Evolutionary conservation across 108 stramenopile genomes (phyloP).

Genomic region (Cyclotella cryptica): DNA sequence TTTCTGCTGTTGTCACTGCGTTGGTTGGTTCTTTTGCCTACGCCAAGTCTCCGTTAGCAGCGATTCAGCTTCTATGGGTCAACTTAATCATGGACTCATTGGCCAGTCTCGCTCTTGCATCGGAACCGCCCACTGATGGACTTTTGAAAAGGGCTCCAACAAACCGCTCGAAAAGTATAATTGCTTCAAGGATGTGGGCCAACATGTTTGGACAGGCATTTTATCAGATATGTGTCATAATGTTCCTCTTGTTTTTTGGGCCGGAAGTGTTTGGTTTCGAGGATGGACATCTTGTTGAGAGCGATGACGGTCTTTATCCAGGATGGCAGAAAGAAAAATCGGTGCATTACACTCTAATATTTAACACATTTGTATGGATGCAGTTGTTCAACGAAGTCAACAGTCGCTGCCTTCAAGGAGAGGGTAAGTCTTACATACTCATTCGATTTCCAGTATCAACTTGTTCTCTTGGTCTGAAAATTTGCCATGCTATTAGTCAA

Average conservation of each 20-base stretch:
- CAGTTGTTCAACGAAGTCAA: slow-evolving; percentile 98
- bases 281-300: slow-evolving; percentile 63
- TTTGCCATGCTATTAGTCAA: too few relatives aligned
- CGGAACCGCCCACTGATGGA: slow-evolving; percentile 89
- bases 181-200: slow-evolving; percentile 88
- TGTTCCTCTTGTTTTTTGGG: slow-evolving; percentile 76
- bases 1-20: slow-evolving; percentile 92
- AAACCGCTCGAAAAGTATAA: slow-evolving; percentile 79
- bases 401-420: slow-evolving; percentile 83
- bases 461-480: too few relatives aligned
- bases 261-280: slow-evolving; percentile 63
- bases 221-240: slow-evolving; percentile 84
- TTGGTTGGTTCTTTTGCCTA: slow-evolving; percentile 89
- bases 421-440: too few relatives aligned
- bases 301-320: slow-evolving; percentile 31
- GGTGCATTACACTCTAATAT: slow-evolving; percentile 90
- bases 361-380: slow-evolving; percentile 98
- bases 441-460: too few relatives aligned
- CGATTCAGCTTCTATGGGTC: slow-evolving; percentile 98
- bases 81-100: slow-evolving; percentile 99
- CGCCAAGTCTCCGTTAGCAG: slow-evolving; percentile 91
- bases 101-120: slow-evolving; percentile 96
- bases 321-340: slow-evolving; percentile 64
- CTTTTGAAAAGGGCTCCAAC: slow-evolving; percentile 85
- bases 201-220: slow-evolving; percentile 91